These are phyloP conservation scores for Nitzschia inconspicua DNA, from an alignment of 108 stramenopile species.

Conservation along the genomic window DNA sequence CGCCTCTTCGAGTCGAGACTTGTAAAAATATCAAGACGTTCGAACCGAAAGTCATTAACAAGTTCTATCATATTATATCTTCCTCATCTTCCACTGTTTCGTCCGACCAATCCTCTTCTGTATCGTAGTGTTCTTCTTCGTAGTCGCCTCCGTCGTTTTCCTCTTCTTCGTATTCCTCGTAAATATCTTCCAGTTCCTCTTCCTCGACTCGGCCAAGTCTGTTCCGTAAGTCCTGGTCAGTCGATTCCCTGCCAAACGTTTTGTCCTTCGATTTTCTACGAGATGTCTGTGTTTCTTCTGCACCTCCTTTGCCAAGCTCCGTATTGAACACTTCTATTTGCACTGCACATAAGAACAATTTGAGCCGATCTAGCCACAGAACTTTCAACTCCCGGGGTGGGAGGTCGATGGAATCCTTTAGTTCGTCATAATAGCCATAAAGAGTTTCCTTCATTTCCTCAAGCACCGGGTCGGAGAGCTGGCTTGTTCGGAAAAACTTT, in stretches of 20 bases:
- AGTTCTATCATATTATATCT: constrained; percentile 37
- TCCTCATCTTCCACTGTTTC: constrained; percentile 37
- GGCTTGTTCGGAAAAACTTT: too few relatives aligned
- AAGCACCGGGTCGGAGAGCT: too few relatives aligned
- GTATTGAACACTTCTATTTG: too few relatives aligned
- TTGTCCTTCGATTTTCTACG: too few relatives aligned
- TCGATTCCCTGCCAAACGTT: too few relatives aligned
- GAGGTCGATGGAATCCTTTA: constrained; percentile 39
- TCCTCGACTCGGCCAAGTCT: constrained; percentile 4
- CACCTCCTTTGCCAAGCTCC: too few relatives aligned
- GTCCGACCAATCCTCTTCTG: constrained; percentile 27
- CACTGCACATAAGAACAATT: too few relatives aligned
- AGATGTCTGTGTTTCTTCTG: too few relatives aligned
- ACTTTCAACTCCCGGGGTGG: constrained; percentile 21
- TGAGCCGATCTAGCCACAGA: constrained; percentile 16
- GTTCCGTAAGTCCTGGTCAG: too few relatives aligned
- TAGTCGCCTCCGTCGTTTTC: constrained; percentile 6
- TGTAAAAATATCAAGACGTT: too few relatives aligned
- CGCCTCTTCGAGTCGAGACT: too few relatives aligned
- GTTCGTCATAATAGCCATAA: constrained; percentile 36
- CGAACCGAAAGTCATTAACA: too few relatives aligned
- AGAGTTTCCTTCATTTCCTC: constrained; percentile 25
- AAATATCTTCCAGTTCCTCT: constrained; percentile 18
- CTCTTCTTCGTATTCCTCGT: constrained; percentile 42
- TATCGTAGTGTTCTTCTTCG: constrained; percentile 5